Base-by-base conservation (phyloP, 306 rosid species). In the Begonia loranthoides region DNA sequence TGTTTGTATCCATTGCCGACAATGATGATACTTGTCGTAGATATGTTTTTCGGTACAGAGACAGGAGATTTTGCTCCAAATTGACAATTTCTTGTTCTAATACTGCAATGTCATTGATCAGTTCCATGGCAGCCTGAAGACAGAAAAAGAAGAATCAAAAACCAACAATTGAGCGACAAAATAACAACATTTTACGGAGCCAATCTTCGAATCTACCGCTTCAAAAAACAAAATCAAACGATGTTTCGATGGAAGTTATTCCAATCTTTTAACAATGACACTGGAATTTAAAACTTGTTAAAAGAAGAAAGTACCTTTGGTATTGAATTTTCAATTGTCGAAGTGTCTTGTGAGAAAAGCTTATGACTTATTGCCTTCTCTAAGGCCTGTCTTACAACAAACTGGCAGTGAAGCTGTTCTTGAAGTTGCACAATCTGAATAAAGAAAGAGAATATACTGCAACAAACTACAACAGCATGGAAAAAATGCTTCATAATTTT, bases 31-130 rank as follows among this genome's bases (percentile, higher is more conserved):
- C 63, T 51, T 63, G 73, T 53, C 82, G 83, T 54, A 72, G 57
- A 68, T 78, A 85, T 52, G 76, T 70, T 66, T 63, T 79, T 50
- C 95, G 76, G 51, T 90, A 90, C 66, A 85, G 57, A 40, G 90
- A 82, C 47, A 90, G 87, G 16, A 90, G 85, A 62, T 76, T 67
- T 17, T 77, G 81, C 59, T 90, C 97, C 85, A 85, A 70, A 53
- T 76, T 56, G 63, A 66, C 63, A 11, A 90, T 82, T 85, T 90
- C 92, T 53, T 73, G 50, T 70, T 90, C 97, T 58, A 90, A 70
- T 46, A 70, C 81, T 13, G 85, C 81, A 68, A 90, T 80, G 57
- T 90, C 94, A 65, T 80, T 80, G 4, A 90, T 73, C 67, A 85
- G 77, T 33, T 76, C 92, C 73, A 58, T 76, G 56, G 84, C 79